Conservation (phyloP, 1,284 basidiomycete species). For the Fomitiporia mediterranea region DNA sequence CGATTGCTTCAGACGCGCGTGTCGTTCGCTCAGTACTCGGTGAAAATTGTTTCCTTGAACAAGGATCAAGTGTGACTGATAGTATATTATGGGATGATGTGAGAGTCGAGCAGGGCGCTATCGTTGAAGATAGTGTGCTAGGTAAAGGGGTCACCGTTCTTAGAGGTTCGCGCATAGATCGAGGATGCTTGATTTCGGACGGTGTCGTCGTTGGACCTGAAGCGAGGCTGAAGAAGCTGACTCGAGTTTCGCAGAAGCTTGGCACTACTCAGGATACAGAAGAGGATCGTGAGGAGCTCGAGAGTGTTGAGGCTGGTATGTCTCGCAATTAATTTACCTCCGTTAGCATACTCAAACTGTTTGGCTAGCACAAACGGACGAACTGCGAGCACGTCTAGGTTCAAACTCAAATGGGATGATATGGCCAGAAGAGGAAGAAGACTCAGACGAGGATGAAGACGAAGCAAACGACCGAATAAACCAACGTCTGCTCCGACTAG, state of each 20-base stretch:
- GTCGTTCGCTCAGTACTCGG: slow-evolving; percentile 76
- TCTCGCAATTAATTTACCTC: slow-evolving; percentile 15
- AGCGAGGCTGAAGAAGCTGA: slow-evolving; percentile 66
- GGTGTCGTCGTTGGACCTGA: slow-evolving; percentile 74
- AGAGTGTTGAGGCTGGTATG: slow-evolving; percentile 60
- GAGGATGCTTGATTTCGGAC: slow-evolving; percentile 77
- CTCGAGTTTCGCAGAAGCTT: slow-evolving; percentile 56
- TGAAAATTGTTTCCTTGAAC: slow-evolving; percentile 63
- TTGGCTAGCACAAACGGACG: slow-evolving; percentile 37
- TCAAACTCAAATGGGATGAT: slow-evolving; percentile 62
- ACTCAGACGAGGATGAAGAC: slow-evolving; percentile 53
- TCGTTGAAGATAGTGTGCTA: slow-evolving; percentile 74
- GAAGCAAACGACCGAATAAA: slow-evolving; percentile 59
- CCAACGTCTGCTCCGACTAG: slow-evolving; percentile 65
- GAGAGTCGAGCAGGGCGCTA: slow-evolving; percentile 70
- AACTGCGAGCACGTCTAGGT: slow-evolving; percentile 47
- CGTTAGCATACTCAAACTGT: not conserved
- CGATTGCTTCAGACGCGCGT: slow-evolving; percentile 58
- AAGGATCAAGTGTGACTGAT: slow-evolving; percentile 56
- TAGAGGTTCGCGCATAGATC: slow-evolving; percentile 55
- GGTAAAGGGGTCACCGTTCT: slow-evolving; percentile 73
- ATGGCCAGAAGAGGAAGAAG: slow-evolving; percentile 51
- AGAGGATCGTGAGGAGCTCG: slow-evolving; percentile 43
- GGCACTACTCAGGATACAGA: slow-evolving; percentile 30
- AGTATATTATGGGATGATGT: slow-evolving; percentile 85